phyloP scores from a whole-genome alignment of 345 rosid genomes.

The Bruguiera parviflora region DNA sequence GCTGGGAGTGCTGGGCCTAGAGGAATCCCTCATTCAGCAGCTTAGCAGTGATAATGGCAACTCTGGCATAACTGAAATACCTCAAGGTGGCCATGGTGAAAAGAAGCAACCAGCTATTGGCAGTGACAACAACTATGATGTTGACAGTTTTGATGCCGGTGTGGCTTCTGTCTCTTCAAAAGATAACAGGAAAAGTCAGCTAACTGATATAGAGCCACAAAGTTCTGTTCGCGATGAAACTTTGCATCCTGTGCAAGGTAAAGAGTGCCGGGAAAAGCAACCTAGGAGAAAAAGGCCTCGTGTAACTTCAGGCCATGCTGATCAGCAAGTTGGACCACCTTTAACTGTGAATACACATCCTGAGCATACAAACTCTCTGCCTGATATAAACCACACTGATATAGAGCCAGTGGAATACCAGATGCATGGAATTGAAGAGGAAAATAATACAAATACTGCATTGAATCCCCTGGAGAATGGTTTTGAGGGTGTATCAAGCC shows the following conservation, averaged over 20 bases:
- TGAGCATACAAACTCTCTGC: slow-evolving; percentile 43
- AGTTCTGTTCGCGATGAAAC: slow-evolving; percentile 14
- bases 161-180: slow-evolving; percentile 78
- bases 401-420: slow-evolving; percentile 40
- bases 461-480: slow-evolving; percentile 39
- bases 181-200: slow-evolving; percentile 51
- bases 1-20: slow-evolving; percentile 82
- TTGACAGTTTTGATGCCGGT: slow-evolving; percentile 60
- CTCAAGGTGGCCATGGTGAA: slow-evolving; percentile 35
- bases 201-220: slow-evolving; percentile 36
- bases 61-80: slow-evolving; percentile 72
- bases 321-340: slow-evolving; percentile 30
- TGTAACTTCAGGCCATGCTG: slow-evolving; percentile 29
- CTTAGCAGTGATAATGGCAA: slow-evolving; percentile 82
- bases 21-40: slow-evolving; percentile 71
- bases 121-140: slow-evolving; percentile 83
- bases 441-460: slow-evolving; percentile 27
- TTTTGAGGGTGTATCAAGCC: slow-evolving; percentile 34
- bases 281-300: slow-evolving; percentile 46
- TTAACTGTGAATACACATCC: slow-evolving; percentile 26
- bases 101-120: slow-evolving; percentile 47
- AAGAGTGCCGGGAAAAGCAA: slow-evolving; percentile 40
- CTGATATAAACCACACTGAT: slow-evolving; percentile 56
- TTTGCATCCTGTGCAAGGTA: slow-evolving; percentile 28
- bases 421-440: slow-evolving; percentile 32